A percentile compares a stretch with the other conserved stretches of the same genome.
phyloP scores from a whole-genome alignment of 129 eudicot genomes.

The Silybum marianum region DNA sequence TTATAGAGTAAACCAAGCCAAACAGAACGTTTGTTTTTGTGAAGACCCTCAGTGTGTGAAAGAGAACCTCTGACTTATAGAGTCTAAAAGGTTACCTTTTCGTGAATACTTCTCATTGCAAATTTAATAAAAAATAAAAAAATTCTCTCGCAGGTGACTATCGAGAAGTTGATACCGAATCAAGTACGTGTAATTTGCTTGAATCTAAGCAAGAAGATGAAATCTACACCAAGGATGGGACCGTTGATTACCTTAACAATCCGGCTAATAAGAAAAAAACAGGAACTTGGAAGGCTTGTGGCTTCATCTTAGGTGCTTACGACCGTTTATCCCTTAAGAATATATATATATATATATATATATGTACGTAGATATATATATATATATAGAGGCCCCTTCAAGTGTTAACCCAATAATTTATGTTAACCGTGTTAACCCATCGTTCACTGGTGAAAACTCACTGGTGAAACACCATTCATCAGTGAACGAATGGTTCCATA shows the following conservation, averaged over 20 bases:
- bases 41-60: not conserved
- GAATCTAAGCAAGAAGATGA: slow-evolving; percentile 39
- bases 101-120: not conserved
- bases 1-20: too few species aligned
- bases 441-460: too few species aligned
- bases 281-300: slow-evolving; percentile 85
- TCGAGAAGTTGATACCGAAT: slow-evolving; percentile 32
- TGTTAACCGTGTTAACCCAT: too few species aligned
- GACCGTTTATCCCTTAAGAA: not conserved
- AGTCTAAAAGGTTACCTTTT: not conserved
- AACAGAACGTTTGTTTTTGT: too few species aligned
- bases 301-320: slow-evolving; percentile 61
- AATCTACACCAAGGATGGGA: slow-evolving; percentile 64
- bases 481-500: too few species aligned
- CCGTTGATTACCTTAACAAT: slow-evolving; percentile 52
- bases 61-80: not conserved
- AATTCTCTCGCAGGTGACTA: slow-evolving; percentile 16
- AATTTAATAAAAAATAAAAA: slow-evolving; percentile 7
- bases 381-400: too few species aligned
- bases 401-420: too few species aligned
- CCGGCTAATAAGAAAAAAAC: slow-evolving; percentile 67
- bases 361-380: too few species aligned
- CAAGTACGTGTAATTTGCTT: slow-evolving; percentile 31
- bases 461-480: too few species aligned
- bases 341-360: not conserved